phyloP scores from a whole-genome alignment of 179 eudicot genomes.

The Silene vulgaris region DNA sequence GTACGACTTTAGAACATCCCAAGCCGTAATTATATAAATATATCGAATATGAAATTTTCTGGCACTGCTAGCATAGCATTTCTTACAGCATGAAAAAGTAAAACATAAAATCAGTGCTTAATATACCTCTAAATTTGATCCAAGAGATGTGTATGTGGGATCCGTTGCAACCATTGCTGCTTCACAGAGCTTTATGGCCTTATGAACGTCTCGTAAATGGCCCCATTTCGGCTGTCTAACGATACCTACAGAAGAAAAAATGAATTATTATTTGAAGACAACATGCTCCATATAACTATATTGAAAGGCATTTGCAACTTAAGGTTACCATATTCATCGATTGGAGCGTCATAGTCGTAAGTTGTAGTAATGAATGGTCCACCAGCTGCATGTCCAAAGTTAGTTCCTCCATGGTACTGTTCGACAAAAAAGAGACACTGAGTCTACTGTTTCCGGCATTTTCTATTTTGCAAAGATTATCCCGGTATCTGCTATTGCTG shows the following conservation, averaged over 20 bases:
- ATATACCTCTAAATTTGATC: conserved; percentile 66
- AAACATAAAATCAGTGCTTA: background rate
- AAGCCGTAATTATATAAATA: too few relatives aligned
- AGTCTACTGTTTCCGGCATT: background rate
- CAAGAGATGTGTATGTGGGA: conserved; percentile 59
- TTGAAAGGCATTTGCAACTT: background rate
- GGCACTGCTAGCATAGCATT: too few relatives aligned
- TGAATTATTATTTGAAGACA: too few relatives aligned
- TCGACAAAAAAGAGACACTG: conserved; percentile 14
- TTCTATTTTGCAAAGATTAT: too few relatives aligned
- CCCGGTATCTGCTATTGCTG: background rate
- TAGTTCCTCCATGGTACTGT: conserved; percentile 96
- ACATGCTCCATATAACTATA: too few relatives aligned
- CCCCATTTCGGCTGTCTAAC: conserved; percentile 90
- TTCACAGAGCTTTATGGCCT: conserved; percentile 91
- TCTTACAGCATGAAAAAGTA: too few relatives aligned
- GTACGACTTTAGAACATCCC: background rate
- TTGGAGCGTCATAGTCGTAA: conserved; percentile 84
- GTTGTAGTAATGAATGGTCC: conserved; percentile 72
- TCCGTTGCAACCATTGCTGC: conserved; percentile 77
- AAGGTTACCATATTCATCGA: conserved; percentile 67
- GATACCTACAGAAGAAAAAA: conserved; percentile 39
- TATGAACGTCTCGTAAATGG: conserved; percentile 83
- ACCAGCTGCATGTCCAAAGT: conserved; percentile 62
- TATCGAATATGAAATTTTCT: too few relatives aligned